phyloP scores from a whole-genome alignment of 2,329 filamentous ascomycete species.

The Fusarium transvaalense region DNA sequence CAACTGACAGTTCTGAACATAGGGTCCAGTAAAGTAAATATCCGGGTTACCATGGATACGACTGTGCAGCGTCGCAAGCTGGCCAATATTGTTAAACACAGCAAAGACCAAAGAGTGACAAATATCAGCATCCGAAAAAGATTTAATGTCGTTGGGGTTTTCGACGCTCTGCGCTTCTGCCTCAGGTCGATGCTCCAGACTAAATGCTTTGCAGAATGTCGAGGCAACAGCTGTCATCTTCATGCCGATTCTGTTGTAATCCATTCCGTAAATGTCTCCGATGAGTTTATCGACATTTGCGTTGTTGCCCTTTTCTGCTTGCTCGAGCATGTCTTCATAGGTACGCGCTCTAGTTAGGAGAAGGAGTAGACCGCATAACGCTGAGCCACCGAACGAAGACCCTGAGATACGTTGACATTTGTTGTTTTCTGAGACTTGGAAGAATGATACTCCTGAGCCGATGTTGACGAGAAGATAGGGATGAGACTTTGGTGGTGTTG shows the following conservation, averaged over 20 bases:
- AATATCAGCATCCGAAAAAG: conserved; percentile 85
- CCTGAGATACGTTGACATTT: conserved; percentile 92
- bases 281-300: conserved; percentile 94
- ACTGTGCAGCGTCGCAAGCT: conserved; percentile 95
- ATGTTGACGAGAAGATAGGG: conserved; percentile 98
- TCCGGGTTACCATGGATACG: conserved; percentile 92
- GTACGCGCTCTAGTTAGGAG: conserved; percentile 88
- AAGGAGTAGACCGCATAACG: conserved; percentile 94
- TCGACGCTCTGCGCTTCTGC: conserved; percentile 75
- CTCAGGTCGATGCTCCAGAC: conserved; percentile 87
- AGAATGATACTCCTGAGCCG: conserved; percentile 94
- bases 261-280: conserved; percentile 96
- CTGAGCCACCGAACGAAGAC: conserved; percentile 93
- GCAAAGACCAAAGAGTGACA: conserved; percentile 93
- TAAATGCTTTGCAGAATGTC: conserved; percentile 96
- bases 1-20: conserved; percentile 93
- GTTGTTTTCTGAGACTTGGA: conserved; percentile 91
- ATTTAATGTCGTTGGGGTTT: conserved; percentile 59
- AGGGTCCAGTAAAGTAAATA: conserved; percentile 98
- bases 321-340: conserved; percentile 97
- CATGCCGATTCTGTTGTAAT: conserved; percentile 94
- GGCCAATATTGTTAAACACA: conserved; percentile 97
- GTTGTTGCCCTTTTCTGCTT: conserved; percentile 93
- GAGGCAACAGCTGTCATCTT: conserved; percentile 96
- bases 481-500: conserved; percentile 84